These are phyloP conservation scores for Lonicera japonica DNA, from an alignment of 129 eudicot genomes.

Conservation along the genomic window DNA sequence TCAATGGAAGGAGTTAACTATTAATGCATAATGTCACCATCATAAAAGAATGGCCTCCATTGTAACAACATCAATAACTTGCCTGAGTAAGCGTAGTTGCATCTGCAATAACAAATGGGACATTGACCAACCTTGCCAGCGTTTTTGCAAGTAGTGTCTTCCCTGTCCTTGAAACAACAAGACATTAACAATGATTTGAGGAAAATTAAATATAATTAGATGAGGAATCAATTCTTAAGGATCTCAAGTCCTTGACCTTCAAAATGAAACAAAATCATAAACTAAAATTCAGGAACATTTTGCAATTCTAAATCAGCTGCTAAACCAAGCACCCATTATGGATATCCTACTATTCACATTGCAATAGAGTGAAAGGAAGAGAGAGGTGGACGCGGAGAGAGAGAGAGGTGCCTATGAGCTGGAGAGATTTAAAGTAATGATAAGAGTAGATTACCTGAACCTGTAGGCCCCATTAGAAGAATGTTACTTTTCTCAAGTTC, in stretches of 20 bases:
- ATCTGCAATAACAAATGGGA: constrained; percentile 98
- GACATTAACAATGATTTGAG: not conserved
- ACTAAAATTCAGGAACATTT: too few relatives aligned
- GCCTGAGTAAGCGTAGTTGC: constrained; percentile 99
- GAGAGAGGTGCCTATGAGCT: too few relatives aligned
- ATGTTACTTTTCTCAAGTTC: constrained; percentile 98
- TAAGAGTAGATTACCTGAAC: constrained; percentile 64
- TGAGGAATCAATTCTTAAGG: not conserved
- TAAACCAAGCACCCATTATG: not conserved
- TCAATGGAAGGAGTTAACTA: not conserved
- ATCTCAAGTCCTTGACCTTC: not conserved
- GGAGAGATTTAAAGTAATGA: not conserved
- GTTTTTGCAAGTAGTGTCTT: constrained; percentile 96
- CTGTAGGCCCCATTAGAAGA: constrained; percentile 96
- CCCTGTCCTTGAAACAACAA: constrained; percentile 70
- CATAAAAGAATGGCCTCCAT: not conserved
- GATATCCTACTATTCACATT: not conserved
- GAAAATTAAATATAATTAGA: not conserved
- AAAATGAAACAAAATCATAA: not conserved
- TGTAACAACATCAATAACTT: constrained; percentile 13
- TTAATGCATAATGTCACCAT: not conserved
- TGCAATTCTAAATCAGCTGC: too few relatives aligned
- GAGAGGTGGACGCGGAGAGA: too few relatives aligned
- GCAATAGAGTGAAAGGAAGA: not conserved
- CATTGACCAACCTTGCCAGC: constrained; percentile 91